Percentiles rank a stretch among this genome's conserved stretches.
Evolutionary conservation across 345 rosid species (phyloP).

Genomic region (Euclidium syriacum): DNA sequence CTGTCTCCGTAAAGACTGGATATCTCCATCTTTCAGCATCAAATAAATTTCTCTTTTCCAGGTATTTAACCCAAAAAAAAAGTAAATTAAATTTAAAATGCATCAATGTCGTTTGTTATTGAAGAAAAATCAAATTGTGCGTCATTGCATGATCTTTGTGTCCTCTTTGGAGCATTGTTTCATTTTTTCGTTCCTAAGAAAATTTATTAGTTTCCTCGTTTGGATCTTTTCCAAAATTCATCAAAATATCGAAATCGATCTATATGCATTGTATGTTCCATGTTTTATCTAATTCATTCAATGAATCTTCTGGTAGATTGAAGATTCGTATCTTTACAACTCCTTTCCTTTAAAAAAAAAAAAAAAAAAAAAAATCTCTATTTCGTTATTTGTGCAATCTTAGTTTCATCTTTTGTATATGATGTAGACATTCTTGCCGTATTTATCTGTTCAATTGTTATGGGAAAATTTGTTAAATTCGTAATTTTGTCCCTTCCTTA

Average conservation of each 20-base stretch:
- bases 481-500: too few relatives aligned
- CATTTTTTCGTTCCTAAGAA: neutral
- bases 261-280: neutral
- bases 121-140: too few relatives aligned
- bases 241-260: neutral
- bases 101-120: too few relatives aligned
- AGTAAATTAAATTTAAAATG: too few relatives aligned
- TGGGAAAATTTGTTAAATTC: neutral
- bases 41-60: neutral
- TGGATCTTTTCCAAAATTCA: neutral
- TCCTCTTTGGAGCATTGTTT: neutral
- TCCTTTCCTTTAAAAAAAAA: neutral
- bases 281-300: neutral
- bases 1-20: neutral
- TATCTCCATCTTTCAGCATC: neutral
- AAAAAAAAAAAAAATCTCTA: neutral
- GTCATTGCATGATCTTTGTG: neutral
- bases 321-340: neutral
- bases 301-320: neutral
- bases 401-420: neutral
- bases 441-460: neutral
- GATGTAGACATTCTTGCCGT: slow-evolving; percentile 1
- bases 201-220: neutral
- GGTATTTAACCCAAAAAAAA: neutral
- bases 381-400: neutral